A percentile compares a stretch with the other conserved stretches of the same genome.
Evolutionary conservation across 345 rosid genomes (phyloP).

Genomic region (Dovyalis caffra): DNA sequence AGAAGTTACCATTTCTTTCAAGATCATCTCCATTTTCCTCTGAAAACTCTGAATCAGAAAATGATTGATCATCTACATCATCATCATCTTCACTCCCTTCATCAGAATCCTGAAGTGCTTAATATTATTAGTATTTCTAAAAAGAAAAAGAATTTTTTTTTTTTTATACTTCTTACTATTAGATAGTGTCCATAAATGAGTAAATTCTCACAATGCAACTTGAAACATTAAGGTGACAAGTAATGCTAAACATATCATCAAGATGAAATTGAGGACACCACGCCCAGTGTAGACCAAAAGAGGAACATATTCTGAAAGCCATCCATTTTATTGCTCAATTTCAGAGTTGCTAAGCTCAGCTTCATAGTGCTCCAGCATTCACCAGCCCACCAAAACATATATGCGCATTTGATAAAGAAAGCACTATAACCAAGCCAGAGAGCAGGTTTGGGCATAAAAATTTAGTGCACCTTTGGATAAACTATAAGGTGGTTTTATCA

Average conservation of each 20-base stretch:
- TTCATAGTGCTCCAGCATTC: background rate
- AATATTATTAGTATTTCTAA: background rate
- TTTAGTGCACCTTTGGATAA: background rate
- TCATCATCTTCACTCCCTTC: conserved; percentile 40
- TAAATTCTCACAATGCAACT: background rate
- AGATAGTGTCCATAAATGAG: too few relatives aligned
- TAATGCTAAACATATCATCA: too few relatives aligned
- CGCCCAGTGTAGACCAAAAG: background rate
- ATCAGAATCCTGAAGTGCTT: conserved; percentile 42
- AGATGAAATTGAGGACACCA: too few relatives aligned
- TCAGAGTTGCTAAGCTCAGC: background rate
- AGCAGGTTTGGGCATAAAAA: background rate
- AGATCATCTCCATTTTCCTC: too few relatives aligned
- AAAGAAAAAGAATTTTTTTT: too few relatives aligned
- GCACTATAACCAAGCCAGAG: background rate
- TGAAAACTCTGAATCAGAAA: conserved; percentile 46
- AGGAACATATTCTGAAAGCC: background rate
- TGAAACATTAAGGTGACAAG: too few relatives aligned
- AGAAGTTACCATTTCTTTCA: conserved; percentile 49
- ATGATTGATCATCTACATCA: conserved; percentile 30
- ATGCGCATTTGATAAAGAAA: background rate
- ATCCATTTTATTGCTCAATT: background rate
- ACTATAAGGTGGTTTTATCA: background rate
- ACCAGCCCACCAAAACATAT: background rate
- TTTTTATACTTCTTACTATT: too few relatives aligned